Evolutionary conservation across 2,329 filamentous ascomycete genomes (phyloP), one percentile per base, ranked within the genome.

Genomic region (Tolypocladium sp.): DNA sequence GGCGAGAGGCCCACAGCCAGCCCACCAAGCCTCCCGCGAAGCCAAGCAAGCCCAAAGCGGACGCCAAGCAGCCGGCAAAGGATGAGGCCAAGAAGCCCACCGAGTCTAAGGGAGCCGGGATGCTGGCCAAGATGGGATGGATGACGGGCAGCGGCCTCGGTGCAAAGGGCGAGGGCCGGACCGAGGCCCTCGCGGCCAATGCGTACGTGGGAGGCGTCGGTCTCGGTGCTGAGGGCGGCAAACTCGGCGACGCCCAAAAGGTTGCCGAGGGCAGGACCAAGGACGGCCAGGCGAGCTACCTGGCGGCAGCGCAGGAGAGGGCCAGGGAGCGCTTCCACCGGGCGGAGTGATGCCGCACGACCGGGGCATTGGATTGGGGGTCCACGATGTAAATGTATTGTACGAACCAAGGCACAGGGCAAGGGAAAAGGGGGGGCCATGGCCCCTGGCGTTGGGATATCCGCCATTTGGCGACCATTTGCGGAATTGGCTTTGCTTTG

Each of bases 91-190:
- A 64, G 8, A 61, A 61, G 15, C 58, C 66, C 3, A 53, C 61
- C 13, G 69, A 68, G 38, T 85, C 83, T 41, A 89, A 87, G 70
- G 86, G 87, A 15, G 85, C 85, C 0, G 83, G 84, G 3, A 78
- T 90, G 67, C 76, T 91, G 44, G 83, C 85, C 44, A 90, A 90
- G 76, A 88, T 89, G 83, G 88, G 88, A 33, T 90, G 87, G 87
- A 83, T 76, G 27, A 76, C 79, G 1, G 87, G 88, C 10, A 78
- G 81, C 59, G 87, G 88, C 0, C 76, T 90, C 4, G 88, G 88
- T 2, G 84, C 82, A 0, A 79, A 82, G 53, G 84, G 83, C 7
- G 79, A 79, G 7, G 88, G 88, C 0, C 79, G 83, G 51, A 88
- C 82, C 0, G 82, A 86, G 56, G 84, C 84, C 4, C 83, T 90